Conservation (phyloP, 495 filamentous ascomycete genomes). For the Tuber borchii region DNA sequence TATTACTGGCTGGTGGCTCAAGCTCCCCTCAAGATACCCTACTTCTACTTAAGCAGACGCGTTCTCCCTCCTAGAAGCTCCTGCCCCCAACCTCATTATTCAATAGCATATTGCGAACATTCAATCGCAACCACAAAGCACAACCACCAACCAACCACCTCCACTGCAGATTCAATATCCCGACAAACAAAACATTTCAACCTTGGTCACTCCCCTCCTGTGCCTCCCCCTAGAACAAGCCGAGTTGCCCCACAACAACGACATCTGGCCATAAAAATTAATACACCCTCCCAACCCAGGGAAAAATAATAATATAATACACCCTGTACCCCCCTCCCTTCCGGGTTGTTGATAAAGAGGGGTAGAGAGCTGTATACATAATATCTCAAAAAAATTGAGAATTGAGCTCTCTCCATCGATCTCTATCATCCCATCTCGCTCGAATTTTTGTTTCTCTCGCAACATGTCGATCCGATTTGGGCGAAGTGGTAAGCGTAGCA, state of each 20-base stretch:
- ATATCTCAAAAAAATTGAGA: not conserved
- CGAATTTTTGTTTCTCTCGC: slow-evolving; percentile 3
- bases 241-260: not conserved
- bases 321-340: not conserved
- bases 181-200: not conserved
- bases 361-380: not conserved
- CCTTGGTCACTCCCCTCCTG: not conserved
- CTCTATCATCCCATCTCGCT: not conserved
- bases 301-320: not conserved
- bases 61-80: not conserved
- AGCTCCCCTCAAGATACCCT: not conserved
- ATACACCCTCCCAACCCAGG: not conserved
- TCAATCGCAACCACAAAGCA: not conserved
- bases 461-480: slow-evolving; percentile 42
- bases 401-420: not conserved
- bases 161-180: not conserved
- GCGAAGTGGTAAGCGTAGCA: slow-evolving; percentile 32
- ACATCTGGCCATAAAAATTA: not conserved
- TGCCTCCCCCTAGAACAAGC: not conserved
- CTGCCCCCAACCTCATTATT: not conserved
- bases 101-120: not conserved
- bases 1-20: not conserved
- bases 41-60: not conserved
- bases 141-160: not conserved
- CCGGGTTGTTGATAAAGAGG: not conserved